Evolutionary conservation across 2,329 filamentous ascomycete genomes (phyloP), one percentile per base, ranked within the genome.

Genomic region (Didymosphaeria variabile): DNA sequence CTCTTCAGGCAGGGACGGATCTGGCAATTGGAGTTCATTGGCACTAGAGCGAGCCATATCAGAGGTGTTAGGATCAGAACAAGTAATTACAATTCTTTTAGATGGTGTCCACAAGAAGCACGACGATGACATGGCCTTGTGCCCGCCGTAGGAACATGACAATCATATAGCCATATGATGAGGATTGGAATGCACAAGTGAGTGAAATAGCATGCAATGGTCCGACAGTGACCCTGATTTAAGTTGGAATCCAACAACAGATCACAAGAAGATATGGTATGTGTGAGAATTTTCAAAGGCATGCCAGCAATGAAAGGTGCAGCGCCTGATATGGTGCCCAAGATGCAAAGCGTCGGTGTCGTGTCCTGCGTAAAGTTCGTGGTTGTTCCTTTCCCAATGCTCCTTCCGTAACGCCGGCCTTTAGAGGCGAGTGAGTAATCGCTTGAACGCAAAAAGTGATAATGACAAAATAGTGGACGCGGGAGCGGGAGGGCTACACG

Each of bases 381-480:
- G 13, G 53, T 47, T 49, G 29, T 58, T 42, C 47, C 55, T 32
- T 52, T 36, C 58, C 52, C 58, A 13, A 61, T 50, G 34, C 62
- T 63, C 58, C 58, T 54, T 31, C 55, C 32, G 52, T 47, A 55
- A 64, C 55, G 58, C 61, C 61, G 29, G 58, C 58, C 55, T 36
- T 40, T 19, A 7, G 13, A 42, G 38, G 51, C 49, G 32, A 52
- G 47, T 44, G 42, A 55, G 21, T 57, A 36, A 17, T 47, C n/a
- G 60, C 75, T 76, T 55, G 66, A 76, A 75, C 67, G 73, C 72
- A 69, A 46, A 67, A 15, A 62, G 62, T 45, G 26, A 54, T 10
- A 12, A 21, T 21, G 57, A 62, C 36, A 60, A 59, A 34, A 62
- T 52, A 19, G 55, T 42, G 51, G 53, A 13, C 23, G 50, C 49